Evolutionary conservation across 2,329 filamentous ascomycete genomes (phyloP).

Genomic region (Ophiostoma triangulosporum): DNA sequence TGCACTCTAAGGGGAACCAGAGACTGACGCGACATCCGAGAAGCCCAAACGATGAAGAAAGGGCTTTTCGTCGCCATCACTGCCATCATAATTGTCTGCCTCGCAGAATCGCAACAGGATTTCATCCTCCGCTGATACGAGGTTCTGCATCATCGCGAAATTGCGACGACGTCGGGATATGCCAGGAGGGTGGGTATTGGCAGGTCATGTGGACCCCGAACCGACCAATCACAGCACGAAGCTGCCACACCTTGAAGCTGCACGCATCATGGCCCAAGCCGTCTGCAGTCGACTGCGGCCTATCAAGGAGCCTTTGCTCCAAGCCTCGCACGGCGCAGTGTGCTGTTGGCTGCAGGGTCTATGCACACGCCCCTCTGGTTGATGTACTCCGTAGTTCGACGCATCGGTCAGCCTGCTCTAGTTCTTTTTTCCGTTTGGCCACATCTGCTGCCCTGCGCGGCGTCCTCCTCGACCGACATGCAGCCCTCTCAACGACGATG

Average conservation of each 20-base stretch:
- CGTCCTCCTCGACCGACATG: neutral
- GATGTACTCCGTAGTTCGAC: too few relatives aligned
- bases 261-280: slow-evolving; percentile 7
- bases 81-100: too few relatives aligned
- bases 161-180: neutral
- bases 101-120: too few relatives aligned
- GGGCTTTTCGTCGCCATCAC: too few relatives aligned
- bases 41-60: neutral
- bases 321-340: slow-evolving; percentile 9
- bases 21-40: neutral
- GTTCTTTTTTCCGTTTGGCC: neutral
- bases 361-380: neutral
- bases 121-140: neutral
- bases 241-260: slow-evolving; percentile 3
- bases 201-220: slow-evolving; percentile 8
- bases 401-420: neutral
- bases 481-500: neutral
- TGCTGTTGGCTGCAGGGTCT: neutral
- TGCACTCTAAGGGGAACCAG: neutral
- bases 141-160: neutral
- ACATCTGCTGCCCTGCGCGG: neutral
- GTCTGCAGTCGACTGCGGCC: neutral
- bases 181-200: slow-evolving; percentile 10
- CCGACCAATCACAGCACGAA: slow-evolving; percentile 8
- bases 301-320: slow-evolving; percentile 3